Evolutionary conservation across 2,329 filamentous ascomycete species (phyloP), one percentile per base, ranked within the genome.

Genomic region (Hypoxylon sp.): DNA sequence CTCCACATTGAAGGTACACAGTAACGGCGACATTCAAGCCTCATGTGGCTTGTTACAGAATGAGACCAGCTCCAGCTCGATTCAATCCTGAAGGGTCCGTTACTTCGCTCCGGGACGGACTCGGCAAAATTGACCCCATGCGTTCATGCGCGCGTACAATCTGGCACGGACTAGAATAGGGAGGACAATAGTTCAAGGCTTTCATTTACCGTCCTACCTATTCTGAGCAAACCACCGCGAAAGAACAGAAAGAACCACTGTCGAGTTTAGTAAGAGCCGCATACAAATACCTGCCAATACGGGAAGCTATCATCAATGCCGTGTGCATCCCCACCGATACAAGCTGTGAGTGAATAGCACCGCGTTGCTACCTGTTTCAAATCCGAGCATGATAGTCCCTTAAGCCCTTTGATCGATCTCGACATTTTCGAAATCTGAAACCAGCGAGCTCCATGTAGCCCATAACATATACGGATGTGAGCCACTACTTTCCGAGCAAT

Each of bases 141-240:
- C 24, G 40, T 53, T 28, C 32, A 46, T 50, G 14, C 16, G 16
- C 51, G 3, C 51, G 32, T 24, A 53, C 42, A 9, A n/a, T n/a
- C n/a, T n/a, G n/a, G 32, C 32, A 28, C 30, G 33, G 46, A 33
- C 65, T 57, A 11, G 33, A 60, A 38, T 58, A 64, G 59, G 65
- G 62, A 68, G 44, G 62, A 57, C 59, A 36, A 33, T 45, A 48
- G 16, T 42, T 45, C n/a, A n/a, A n/a, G n/a, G n/a, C n/a, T 56
- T 48, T 58, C 12, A 20, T 46, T 26, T 65, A 62, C 52, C 22
- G 50, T 58, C 49, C 50, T 68, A 56, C 55, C 59, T 64, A 52
- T 66, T 58, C 32, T 16, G 49, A 57, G 33, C 49, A 57, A 63
- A 48, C 50, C 33, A 42, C 54, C 58, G 59, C 26, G 24, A 45